Percentiles rank a stretch among this genome's conserved stretches.
These are phyloP conservation scores for Staphylotrichum longicolle DNA, from an alignment of 495 filamentous ascomycete species.

Conservation along the genomic window DNA sequence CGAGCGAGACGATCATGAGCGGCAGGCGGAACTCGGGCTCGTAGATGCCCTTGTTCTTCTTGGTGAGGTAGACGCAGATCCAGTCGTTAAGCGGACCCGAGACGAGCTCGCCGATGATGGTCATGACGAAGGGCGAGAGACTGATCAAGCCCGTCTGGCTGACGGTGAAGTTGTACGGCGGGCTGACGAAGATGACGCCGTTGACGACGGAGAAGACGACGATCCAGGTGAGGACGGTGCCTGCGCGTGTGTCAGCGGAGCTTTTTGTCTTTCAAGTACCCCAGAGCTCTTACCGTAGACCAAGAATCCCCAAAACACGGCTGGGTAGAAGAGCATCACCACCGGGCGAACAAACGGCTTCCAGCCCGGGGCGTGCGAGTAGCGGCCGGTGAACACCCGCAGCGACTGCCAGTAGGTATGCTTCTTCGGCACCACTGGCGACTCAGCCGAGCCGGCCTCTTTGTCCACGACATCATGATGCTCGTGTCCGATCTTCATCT, in stretches of 20 bases:
- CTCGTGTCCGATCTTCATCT: slow-evolving; percentile 25
- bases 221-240: slow-evolving; percentile 51
- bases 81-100: slow-evolving; percentile 54
- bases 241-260: slow-evolving; percentile 6
- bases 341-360: slow-evolving; percentile 51
- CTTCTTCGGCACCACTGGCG: slow-evolving; percentile 27
- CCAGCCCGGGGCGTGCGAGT: slow-evolving; percentile 48
- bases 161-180: slow-evolving; percentile 54
- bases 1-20: slow-evolving; percentile 45
- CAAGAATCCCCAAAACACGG: slow-evolving; percentile 54
- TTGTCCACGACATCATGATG: slow-evolving; percentile 25
- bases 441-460: slow-evolving; percentile 5
- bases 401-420: slow-evolving; percentile 36
- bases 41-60: slow-evolving; percentile 51
- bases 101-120: slow-evolving; percentile 48
- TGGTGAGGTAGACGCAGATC: slow-evolving; percentile 45
- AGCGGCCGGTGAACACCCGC: slow-evolving; percentile 38
- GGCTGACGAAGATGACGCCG: slow-evolving; percentile 47
- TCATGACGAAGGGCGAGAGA: slow-evolving; percentile 50
- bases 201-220: slow-evolving; percentile 56
- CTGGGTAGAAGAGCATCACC: slow-evolving; percentile 54
- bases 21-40: slow-evolving; percentile 57
- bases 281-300: slow-evolving; percentile 40
- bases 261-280: no score
- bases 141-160: slow-evolving; percentile 51